These are phyloP conservation scores for Celoporthe dispersa DNA, from an alignment of 2,329 filamentous ascomycete genomes.

Conservation along the genomic window DNA sequence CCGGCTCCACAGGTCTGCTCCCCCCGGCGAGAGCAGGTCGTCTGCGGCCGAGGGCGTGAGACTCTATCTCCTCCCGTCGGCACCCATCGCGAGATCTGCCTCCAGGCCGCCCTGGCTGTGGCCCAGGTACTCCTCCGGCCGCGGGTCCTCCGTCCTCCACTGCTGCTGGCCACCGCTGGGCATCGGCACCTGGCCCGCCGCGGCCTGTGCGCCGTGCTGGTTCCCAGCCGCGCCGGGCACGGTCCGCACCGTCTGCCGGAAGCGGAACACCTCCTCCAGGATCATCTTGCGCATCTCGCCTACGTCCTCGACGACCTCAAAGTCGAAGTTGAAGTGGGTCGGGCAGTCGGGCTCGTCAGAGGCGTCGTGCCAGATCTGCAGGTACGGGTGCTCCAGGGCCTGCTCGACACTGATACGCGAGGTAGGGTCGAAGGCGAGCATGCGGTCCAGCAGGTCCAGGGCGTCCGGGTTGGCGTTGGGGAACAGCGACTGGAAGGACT, in stretches of 20 bases:
- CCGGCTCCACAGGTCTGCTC: conserved; percentile 22
- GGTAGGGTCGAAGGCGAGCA: conserved; percentile 96
- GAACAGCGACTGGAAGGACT: conserved; percentile 86
- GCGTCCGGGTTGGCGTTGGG: conserved; percentile 94
- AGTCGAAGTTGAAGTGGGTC: conserved; percentile 95
- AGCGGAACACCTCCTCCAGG: conserved; percentile 86
- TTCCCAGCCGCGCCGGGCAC: conserved; percentile 44
- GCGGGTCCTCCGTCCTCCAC: conserved; percentile 64
- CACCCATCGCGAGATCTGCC: conserved; percentile 62
- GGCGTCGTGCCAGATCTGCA: conserved; percentile 98
- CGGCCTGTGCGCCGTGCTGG: conserved; percentile 39
- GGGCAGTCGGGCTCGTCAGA: conserved; percentile 94
- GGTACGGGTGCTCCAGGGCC: conserved; percentile 93
- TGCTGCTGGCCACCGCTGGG: conserved; percentile 51
- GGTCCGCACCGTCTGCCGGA: conserved; percentile 68
- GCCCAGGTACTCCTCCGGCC: conserved; percentile 61
- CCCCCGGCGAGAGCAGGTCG: conserved; percentile 12
- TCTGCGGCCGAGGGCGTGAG: conserved; percentile 3
- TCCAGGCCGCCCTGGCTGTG: conserved; percentile 56
- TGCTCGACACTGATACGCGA: conserved; percentile 93
- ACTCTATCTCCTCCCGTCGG: conserved; percentile 51
- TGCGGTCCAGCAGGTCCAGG: conserved; percentile 91
- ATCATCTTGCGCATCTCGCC: conserved; percentile 97
- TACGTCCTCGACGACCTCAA: conserved; percentile 96
- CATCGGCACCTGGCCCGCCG: conserved; percentile 55